phyloP scores from a whole-genome alignment of 2,329 filamentous ascomycete genomes.

The Diaporthe eres region DNA sequence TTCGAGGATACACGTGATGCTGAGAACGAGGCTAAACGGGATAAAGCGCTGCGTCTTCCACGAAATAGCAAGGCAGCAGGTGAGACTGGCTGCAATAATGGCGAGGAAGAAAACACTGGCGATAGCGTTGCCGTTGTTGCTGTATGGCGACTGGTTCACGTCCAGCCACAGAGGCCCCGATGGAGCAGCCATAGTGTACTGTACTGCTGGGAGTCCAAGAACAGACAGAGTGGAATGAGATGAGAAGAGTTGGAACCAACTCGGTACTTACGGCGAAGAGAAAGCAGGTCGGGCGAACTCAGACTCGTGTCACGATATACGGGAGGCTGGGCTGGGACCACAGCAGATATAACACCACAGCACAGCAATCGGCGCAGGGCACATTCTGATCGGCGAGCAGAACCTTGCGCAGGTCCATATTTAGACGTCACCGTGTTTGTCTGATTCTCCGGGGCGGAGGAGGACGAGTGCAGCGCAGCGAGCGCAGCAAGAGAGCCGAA shows the following conservation, averaged over 20 bases:
- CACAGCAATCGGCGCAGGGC: conserved; percentile 27
- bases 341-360: conserved; percentile 24
- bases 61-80: conserved; percentile 31
- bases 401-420: conserved; percentile 40
- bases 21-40: conserved; percentile 34
- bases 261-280: conserved; percentile 3
- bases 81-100: conserved; percentile 34
- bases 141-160: conserved; percentile 40
- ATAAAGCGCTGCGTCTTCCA: conserved; percentile 37
- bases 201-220: conserved; percentile 5
- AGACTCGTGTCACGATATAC: conserved; percentile 24
- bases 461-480: conserved; percentile 12
- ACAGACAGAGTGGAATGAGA: background rate
- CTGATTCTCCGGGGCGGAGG: conserved; percentile 24
- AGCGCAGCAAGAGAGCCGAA: conserved; percentile 2
- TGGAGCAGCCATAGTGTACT: conserved; percentile 32
- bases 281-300: conserved; percentile 26
- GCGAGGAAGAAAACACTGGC: conserved; percentile 37
- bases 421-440: conserved; percentile 36
- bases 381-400: conserved; percentile 39
- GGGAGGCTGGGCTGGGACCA: conserved; percentile 27
- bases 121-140: conserved; percentile 24
- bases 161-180: conserved; percentile 32
- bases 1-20: conserved; percentile 37
- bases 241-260: conserved; percentile 20